Conservation (phyloP, 1,284 basidiomycete species). For the Porogramme epimiltina region DNA sequence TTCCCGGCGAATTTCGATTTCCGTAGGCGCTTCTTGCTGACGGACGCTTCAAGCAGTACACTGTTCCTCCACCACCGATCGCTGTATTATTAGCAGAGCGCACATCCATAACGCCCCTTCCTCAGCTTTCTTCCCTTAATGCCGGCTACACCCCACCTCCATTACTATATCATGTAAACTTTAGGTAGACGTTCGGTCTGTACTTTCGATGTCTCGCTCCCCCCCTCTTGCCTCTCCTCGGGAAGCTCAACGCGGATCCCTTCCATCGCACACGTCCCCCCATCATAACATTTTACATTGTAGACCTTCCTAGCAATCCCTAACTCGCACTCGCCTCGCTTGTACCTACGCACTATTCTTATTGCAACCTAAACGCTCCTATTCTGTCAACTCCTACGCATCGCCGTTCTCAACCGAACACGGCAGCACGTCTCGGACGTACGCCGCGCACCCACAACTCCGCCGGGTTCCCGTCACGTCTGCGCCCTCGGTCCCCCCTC, state of each 20-base stretch:
- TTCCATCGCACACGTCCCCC: too few relatives aligned
- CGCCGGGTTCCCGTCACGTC: too few relatives aligned
- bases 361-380: not conserved
- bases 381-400: too few relatives aligned
- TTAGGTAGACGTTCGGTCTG: not conserved
- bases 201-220: not conserved
- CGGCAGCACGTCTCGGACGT: too few relatives aligned
- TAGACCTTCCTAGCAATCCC: not conserved
- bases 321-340: not conserved
- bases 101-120: not conserved
- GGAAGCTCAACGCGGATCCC: too few relatives aligned
- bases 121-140: not conserved
- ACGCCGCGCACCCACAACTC: too few relatives aligned
- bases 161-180: not conserved
- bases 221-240: too few relatives aligned
- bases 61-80: not conserved
- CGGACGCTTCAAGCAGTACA: not conserved
- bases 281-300: not conserved
- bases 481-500: too few relatives aligned
- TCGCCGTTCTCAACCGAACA: too few relatives aligned
- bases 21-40: not conserved
- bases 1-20: not conserved
- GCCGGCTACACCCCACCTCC: not conserved
- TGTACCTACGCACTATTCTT: not conserved
- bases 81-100: slow-evolving; percentile 9